Percentiles rank a stretch among this genome's conserved stretches.
Conservation (phyloP, 2,329 filamentous ascomycete species). For the Trichophyton mentagrophytes region DNA sequence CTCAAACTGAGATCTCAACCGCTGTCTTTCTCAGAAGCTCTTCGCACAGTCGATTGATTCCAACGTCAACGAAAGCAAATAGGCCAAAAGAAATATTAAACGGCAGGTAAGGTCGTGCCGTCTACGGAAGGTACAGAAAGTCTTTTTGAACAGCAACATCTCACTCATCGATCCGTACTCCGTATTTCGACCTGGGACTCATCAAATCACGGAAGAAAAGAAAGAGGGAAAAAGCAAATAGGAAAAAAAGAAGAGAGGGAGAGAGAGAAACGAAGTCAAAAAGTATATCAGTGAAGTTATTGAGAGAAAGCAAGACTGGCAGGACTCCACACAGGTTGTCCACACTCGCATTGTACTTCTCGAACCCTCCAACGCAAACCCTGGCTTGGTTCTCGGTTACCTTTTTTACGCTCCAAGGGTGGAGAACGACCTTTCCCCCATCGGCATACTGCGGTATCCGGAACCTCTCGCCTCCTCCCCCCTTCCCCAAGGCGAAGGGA, state of each 20-base stretch:
- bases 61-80: not conserved
- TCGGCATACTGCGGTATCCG: conserved; percentile 4
- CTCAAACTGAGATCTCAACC: conserved; percentile 1
- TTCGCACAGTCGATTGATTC: not conserved
- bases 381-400: not conserved
- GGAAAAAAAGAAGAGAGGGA: not conserved
- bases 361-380: conserved; percentile 1
- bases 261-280: not conserved
- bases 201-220: not conserved
- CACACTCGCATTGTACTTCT: not conserved
- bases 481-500: not conserved
- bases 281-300: conserved; percentile 4
- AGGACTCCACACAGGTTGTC: conserved; percentile 1
- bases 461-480: conserved; percentile 1
- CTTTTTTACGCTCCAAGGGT: conserved; percentile 3
- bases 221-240: not conserved
- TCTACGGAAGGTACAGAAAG: not conserved
- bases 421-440: not conserved
- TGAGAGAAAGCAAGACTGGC: conserved; percentile 1
- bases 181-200: not conserved
- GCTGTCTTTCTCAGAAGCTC: not conserved
- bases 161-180: not conserved
- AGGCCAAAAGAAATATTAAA: not conserved
- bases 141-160: not conserved
- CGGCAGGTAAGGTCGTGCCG: not conserved